Percentiles rank a stretch among this genome's conserved stretches.
These are phyloP conservation scores for Hypomontagnella monticulosa DNA, from an alignment of 495 filamentous ascomycete genomes.

Conservation along the genomic window DNA sequence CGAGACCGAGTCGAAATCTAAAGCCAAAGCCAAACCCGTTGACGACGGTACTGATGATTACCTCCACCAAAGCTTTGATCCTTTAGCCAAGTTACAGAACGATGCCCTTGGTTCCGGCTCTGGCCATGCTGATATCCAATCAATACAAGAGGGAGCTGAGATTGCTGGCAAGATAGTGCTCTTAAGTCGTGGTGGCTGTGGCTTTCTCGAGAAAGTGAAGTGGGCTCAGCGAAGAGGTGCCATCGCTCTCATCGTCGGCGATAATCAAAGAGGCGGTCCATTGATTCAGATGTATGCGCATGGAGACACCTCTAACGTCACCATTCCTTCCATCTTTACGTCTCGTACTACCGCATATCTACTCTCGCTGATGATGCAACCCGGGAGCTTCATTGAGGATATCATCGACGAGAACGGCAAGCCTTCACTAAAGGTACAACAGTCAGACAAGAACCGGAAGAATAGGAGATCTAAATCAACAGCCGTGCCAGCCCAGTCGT, in stretches of 20 bases:
- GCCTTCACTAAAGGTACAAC: conserved; percentile 58
- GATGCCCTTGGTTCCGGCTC: conserved; percentile 50
- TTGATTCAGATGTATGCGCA: conserved; percentile 97
- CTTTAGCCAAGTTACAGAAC: conserved; percentile 45
- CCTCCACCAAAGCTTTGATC: conserved; percentile 72
- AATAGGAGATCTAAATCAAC: conserved; percentile 51
- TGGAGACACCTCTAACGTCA: conserved; percentile 92
- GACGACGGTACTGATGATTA: conserved; percentile 94
- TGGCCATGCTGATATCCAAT: conserved; percentile 91
- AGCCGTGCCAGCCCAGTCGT: conserved; percentile 33
- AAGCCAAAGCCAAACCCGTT: conserved; percentile 36
- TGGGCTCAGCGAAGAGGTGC: conserved; percentile 94
- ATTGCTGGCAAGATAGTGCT: conserved; percentile 93
- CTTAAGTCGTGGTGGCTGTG: conserved; percentile 91
- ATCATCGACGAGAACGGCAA: conserved; percentile 63
- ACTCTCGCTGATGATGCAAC: conserved; percentile 86
- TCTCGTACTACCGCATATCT: conserved; percentile 94
- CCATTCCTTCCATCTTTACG: conserved; percentile 93
- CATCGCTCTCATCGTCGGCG: conserved; percentile 90
- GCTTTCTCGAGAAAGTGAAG: conserved; percentile 95
- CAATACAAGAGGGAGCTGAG: conserved; percentile 91
- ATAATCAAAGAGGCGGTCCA: conserved; percentile 85
- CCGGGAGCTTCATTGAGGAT: conserved; percentile 67
- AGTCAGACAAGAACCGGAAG: conserved; percentile 53
- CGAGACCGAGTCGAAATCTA: conserved; percentile 35